A percentile compares a stretch with the other conserved stretches of the same genome.
Evolutionary conservation across 2,329 filamentous ascomycete genomes (phyloP).

Genomic region (Curvularia sp.): DNA sequence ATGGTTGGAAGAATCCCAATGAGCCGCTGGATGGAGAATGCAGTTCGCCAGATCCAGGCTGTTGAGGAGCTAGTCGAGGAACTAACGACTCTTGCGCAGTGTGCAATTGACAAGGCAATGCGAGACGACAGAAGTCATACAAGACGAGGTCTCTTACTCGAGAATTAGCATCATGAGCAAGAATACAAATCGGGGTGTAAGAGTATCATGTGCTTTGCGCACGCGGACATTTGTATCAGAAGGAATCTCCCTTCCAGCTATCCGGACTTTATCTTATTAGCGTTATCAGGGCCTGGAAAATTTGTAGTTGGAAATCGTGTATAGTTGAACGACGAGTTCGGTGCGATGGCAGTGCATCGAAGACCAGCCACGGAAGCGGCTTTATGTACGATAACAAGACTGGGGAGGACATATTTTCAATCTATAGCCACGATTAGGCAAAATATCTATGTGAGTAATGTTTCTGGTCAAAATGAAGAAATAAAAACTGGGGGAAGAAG

Average conservation of each 20-base stretch:
- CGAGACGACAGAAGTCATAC: not conserved
- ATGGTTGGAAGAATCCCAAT: slow-evolving; percentile 2
- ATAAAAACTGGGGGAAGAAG: no score
- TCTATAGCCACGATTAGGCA: no score
- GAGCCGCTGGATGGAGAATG: not conserved
- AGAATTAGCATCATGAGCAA: not conserved
- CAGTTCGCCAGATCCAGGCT: not conserved
- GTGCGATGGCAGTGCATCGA: not conserved
- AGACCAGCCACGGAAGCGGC: not conserved
- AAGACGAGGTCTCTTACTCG: not conserved
- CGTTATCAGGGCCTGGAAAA: not conserved
- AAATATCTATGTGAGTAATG: no score
- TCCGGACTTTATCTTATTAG: not conserved
- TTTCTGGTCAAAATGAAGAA: no score
- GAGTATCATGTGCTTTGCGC: not conserved
- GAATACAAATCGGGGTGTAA: not conserved
- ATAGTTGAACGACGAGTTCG: not conserved
- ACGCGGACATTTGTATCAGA: not conserved
- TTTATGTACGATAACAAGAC: no score
- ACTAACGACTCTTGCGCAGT: not conserved
- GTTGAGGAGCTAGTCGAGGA: not conserved
- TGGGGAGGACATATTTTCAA: no score
- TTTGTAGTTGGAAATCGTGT: not conserved
- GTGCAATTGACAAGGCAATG: not conserved
- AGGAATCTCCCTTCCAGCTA: not conserved